Evolutionary conservation across 495 filamentous ascomycete species (phyloP).

Genomic region (Physcia stellaris): DNA sequence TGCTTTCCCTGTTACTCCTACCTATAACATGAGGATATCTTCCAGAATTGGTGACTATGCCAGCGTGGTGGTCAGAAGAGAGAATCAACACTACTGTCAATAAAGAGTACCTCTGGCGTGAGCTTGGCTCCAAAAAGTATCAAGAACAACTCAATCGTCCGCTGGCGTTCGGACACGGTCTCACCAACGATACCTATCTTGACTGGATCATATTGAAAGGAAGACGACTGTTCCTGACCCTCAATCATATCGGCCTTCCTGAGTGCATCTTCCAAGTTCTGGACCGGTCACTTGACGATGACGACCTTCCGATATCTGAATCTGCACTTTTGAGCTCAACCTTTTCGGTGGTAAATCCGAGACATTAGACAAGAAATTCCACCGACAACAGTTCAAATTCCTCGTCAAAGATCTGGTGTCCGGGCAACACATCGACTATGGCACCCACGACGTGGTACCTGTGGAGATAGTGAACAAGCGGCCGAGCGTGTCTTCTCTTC

Average conservation of each 20-base stretch:
- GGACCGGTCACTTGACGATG: conserved; percentile 78
- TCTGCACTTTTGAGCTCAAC: conserved; percentile 55
- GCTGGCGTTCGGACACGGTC: conserved; percentile 68
- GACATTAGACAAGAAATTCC: conserved; percentile 59
- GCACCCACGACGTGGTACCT: conserved; percentile 66
- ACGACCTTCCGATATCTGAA: conserved; percentile 68
- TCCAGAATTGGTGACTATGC: conserved; percentile 8
- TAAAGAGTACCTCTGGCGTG: conserved; percentile 45
- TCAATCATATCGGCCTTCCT: conserved; percentile 65
- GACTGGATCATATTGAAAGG: conserved; percentile 81
- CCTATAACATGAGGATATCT: not conserved
- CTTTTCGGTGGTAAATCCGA: conserved; percentile 48
- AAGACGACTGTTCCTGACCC: conserved; percentile 67
- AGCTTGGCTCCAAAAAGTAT: conserved; percentile 38
- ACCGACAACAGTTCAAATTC: conserved; percentile 68
- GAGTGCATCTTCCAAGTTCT: conserved; percentile 77
- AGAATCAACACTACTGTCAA: conserved; percentile 62
- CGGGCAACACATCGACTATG: conserved; percentile 60
- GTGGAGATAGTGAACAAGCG: conserved; percentile 52
- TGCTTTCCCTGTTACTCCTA: not conserved
- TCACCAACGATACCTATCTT: conserved; percentile 83
- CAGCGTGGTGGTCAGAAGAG: conserved; percentile 65
- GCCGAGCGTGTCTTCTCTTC: conserved; percentile 33
- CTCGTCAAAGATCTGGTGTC: conserved; percentile 56
- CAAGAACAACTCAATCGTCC: conserved; percentile 53